phyloP scores from a whole-genome alignment of 1,139 yeast genomes.

The Pichia kudriavzevii region DNA sequence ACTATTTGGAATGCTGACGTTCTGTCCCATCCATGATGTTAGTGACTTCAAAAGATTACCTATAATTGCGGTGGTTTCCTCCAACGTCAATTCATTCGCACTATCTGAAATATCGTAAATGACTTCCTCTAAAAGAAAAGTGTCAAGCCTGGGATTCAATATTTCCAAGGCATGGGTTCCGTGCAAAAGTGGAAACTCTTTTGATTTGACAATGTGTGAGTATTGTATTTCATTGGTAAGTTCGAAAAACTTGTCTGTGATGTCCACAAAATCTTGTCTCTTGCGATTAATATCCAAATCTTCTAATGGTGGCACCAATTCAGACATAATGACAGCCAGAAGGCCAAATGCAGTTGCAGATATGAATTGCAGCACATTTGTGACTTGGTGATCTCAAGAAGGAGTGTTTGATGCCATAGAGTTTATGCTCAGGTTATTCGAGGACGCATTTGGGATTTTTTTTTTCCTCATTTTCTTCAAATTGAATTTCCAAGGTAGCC shows the following conservation, averaged over 20 bases:
- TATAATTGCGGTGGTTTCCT: constrained; percentile 39
- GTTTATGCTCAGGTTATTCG: too few relatives aligned
- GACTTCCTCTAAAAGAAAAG: constrained; percentile 43
- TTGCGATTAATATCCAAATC: constrained; percentile 6
- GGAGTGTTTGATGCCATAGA: too few relatives aligned
- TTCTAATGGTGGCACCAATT: too few relatives aligned
- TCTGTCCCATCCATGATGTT: constrained; percentile 14
- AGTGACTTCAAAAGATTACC: constrained; percentile 24
- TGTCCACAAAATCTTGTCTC: constrained; percentile 15
- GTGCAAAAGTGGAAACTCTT: constrained; percentile 52
- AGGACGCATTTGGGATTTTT: too few relatives aligned
- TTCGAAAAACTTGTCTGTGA: constrained; percentile 26
- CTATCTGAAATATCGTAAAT: constrained; percentile 35
- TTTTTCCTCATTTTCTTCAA: too few relatives aligned
- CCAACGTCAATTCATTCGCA: constrained; percentile 29
- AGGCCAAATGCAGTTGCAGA: too few relatives aligned
- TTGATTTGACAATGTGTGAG: constrained; percentile 40
- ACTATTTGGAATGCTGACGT: constrained; percentile 12
- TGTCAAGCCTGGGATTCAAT: constrained; percentile 53
- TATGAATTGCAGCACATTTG: too few relatives aligned
- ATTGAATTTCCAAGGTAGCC: too few relatives aligned
- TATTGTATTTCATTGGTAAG: constrained; percentile 20
- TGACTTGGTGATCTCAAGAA: too few relatives aligned
- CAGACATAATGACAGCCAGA: too few relatives aligned
- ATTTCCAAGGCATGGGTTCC: constrained; percentile 73